These are phyloP conservation scores for Pulveroboletus frians DNA, from an alignment of 768 basidiomycete species.

Conservation along the genomic window DNA sequence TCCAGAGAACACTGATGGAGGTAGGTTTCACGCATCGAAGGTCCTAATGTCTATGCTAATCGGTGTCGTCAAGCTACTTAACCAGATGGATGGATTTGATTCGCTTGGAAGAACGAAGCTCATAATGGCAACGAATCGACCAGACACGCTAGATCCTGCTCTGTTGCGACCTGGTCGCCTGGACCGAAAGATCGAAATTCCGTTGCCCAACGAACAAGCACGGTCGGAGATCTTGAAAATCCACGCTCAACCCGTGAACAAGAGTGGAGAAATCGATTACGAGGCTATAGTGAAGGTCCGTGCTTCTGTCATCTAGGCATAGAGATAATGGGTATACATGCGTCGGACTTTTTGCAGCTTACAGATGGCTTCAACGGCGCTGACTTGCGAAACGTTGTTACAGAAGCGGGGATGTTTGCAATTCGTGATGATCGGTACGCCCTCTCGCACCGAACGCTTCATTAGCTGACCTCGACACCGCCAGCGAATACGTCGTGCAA, in stretches of 20 bases:
- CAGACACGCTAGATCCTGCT: conserved; percentile 96
- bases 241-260: conserved; percentile 90
- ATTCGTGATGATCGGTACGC: conserved; percentile 88
- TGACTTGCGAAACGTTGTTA: conserved; percentile 91
- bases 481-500: conserved; percentile 83
- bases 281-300: conserved; percentile 94
- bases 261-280: conserved; percentile 92
- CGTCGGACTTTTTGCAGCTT: conserved; percentile 41
- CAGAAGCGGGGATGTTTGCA: conserved; percentile 97
- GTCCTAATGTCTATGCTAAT: background rate
- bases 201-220: conserved; percentile 94
- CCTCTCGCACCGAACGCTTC: background rate
- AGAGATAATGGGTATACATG: background rate
- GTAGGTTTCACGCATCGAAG: conserved; percentile 30
- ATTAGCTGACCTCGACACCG: background rate
- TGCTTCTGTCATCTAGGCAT: background rate
- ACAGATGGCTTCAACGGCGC: conserved; percentile 95
- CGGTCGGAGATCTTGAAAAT: conserved; percentile 97
- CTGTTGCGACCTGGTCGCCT: conserved; percentile 92
- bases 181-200: conserved; percentile 97
- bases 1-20: conserved; percentile 98
- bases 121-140: conserved; percentile 99
- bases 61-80: conserved; percentile 62
- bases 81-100: conserved; percentile 99
- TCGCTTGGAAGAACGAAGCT: conserved; percentile 92